Conservation (phyloP, 768 basidiomycete species). For the Pluteus cervinus region DNA sequence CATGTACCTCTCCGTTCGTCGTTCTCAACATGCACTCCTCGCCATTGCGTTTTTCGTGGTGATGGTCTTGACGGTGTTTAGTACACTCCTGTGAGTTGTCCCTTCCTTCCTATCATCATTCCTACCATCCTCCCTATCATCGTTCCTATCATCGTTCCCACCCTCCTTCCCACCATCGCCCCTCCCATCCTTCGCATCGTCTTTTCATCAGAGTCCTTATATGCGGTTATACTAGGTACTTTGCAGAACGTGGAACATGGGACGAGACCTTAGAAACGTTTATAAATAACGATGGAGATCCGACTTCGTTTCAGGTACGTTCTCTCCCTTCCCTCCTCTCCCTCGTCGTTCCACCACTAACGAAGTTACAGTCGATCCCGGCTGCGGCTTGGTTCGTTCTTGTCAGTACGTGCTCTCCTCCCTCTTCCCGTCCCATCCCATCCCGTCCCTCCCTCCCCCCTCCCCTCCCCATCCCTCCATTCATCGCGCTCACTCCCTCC, state of each 20-base stretch:
- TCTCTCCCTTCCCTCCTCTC: background rate
- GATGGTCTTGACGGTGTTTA: conserved; percentile 84
- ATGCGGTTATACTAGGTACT: conserved; percentile 72
- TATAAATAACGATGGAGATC: conserved; percentile 80
- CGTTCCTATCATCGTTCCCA: background rate
- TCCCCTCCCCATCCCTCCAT: no score
- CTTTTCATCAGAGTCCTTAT: no score
- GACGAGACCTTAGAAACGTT: conserved; percentile 75
- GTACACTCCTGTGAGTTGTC: conserved; percentile 64
- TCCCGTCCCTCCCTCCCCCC: no score
- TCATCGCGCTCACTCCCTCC: conserved; percentile 6
- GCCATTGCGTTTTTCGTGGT: conserved; percentile 86
- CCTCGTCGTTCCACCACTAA: conserved; percentile 28
- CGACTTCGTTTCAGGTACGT: conserved; percentile 68
- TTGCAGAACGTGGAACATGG: conserved; percentile 89
- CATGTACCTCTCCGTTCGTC: conserved; percentile 84
- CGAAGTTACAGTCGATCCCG: conserved; percentile 26
- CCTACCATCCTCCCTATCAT: background rate
- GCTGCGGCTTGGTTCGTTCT: conserved; percentile 69
- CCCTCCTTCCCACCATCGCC: no score
- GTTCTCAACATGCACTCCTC: conserved; percentile 81
- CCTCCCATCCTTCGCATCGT: no score
- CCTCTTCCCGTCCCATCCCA: background rate
- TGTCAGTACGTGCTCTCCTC: conserved; percentile 53
- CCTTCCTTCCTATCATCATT: background rate